Base-by-base conservation (phyloP, 805 yeast species). In the Saccharomycopsis lassenensis region DNA sequence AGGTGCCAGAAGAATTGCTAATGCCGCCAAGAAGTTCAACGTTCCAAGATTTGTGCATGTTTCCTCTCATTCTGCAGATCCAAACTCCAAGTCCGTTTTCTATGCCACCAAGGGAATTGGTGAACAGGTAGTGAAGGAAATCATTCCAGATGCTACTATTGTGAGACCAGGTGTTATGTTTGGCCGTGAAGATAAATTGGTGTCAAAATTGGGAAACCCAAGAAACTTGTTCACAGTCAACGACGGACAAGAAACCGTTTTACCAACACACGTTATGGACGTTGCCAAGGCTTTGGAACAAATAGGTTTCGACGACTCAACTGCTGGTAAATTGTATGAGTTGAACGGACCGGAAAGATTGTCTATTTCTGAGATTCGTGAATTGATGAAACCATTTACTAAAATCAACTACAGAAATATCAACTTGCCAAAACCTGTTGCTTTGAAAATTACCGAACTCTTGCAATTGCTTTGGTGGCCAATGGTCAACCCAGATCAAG, bases 111-210 rank as follows among this genome's bases (percentile, higher is more conserved):
- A 84, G 61, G 91, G 82, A 35, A 56, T 75, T 32, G 87, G 81
- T 40, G 94, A 84, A 59, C 67, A 71, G 50, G 71, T 69, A 22
- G 93, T 78, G 18, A 63, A 69, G 41, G 83, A 72, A 28, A 69
- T 69, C 31, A 55, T 70, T 37, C 93, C 94, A 19, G 80, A 74
- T 50, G 67, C 83, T 33, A 83, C 94, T 14, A 82, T 84, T 50
- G 91, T 83, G 21, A 74, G 94, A 57, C 94, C 94, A 5, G 74
- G 80, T 17, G 83, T 82, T 33, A 68, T 82, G 72, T 83, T 61
- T 52, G 91, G 91, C 22, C 64, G 77, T 51, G 80, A 77, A 54
- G 86, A 80, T 55, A 62, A 69, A 43, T 71, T 84, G 52, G 62
- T 83, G 49, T 76, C 74, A 58, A 66, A 67, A 52, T 46, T 71